These are phyloP conservation scores for Ceratobasidium sp. DNA, from an alignment of 1,284 basidiomycete genomes.

Conservation along the genomic window DNA sequence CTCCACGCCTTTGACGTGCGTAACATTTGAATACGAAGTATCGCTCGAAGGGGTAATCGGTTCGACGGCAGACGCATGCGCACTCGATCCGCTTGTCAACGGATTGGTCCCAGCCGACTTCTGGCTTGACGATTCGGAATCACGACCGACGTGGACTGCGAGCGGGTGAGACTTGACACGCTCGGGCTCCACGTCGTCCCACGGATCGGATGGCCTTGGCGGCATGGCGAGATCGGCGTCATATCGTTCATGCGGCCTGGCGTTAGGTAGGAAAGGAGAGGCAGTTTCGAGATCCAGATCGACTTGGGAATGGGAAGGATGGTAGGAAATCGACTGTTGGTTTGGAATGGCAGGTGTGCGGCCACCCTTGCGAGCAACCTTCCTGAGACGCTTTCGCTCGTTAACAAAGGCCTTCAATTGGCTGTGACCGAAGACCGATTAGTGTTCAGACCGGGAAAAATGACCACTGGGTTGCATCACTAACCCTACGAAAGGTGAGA, in stretches of 20 bases:
- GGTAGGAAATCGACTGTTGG: constrained; percentile 15
- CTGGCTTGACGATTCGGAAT: constrained; percentile 38
- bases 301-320: constrained; percentile 9
- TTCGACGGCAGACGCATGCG: constrained; percentile 31
- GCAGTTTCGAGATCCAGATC: constrained; percentile 35
- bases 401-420: constrained; percentile 73
- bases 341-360: constrained; percentile 15
- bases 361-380: constrained; percentile 41
- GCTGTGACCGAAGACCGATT: constrained; percentile 54
- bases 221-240: constrained; percentile 24
- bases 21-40: constrained; percentile 10
- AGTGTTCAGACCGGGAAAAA: constrained; percentile 38
- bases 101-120: constrained; percentile 28
- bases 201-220: background rate
- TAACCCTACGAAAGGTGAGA: constrained; percentile 93
- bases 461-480: constrained; percentile 51
- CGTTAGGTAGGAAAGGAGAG: constrained; percentile 40
- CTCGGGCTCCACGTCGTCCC: constrained; percentile 31
- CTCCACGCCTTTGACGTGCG: constrained; percentile 6
- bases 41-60: constrained; percentile 38
- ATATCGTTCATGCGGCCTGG: constrained; percentile 35
- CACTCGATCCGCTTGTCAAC: constrained; percentile 31
- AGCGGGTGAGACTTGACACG: constrained; percentile 14
- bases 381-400: constrained; percentile 49
- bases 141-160: constrained; percentile 28